These are phyloP conservation scores for Sporisorium exsertum DNA, from an alignment of 1,284 basidiomycete species.

Conservation along the genomic window DNA sequence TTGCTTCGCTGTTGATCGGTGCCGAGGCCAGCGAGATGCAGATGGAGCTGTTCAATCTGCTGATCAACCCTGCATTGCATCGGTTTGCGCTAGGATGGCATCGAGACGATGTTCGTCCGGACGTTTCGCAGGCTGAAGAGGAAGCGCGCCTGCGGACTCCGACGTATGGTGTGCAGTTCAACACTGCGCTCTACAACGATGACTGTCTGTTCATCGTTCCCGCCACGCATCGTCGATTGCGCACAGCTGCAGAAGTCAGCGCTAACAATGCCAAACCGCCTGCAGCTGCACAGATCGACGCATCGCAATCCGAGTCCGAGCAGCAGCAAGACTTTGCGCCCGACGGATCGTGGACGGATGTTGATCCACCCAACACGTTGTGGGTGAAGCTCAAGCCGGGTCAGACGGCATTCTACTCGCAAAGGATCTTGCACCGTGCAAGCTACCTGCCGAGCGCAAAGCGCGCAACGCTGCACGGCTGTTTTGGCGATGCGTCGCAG, in stretches of 20 bases:
- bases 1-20: constrained; percentile 46
- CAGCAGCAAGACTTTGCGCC: constrained; percentile 63
- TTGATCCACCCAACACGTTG: constrained; percentile 75
- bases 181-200: constrained; percentile 82
- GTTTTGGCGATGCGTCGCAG: constrained; percentile 73
- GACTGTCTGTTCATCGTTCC: constrained; percentile 82
- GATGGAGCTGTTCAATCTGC: constrained; percentile 81
- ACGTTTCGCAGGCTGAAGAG: constrained; percentile 78
- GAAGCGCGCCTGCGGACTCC: constrained; percentile 74
- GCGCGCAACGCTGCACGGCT: constrained; percentile 81
- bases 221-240: constrained; percentile 75
- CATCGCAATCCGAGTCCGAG: neutral
- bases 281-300: constrained; percentile 18
- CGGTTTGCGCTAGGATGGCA: constrained; percentile 85
- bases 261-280: constrained; percentile 55
- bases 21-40: constrained; percentile 30
- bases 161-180: constrained; percentile 84
- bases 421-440: constrained; percentile 82
- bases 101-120: constrained; percentile 80
- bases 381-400: constrained; percentile 76
- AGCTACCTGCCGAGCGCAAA: constrained; percentile 74
- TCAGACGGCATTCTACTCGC: constrained; percentile 84
- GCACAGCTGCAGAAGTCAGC: constrained; percentile 74
- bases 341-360: constrained; percentile 74
- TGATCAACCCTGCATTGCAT: constrained; percentile 79